Evolutionary conservation across 768 basidiomycete genomes (phyloP), one percentile per base, ranked within the genome.

Genomic region (Tulasnella sp.): DNA sequence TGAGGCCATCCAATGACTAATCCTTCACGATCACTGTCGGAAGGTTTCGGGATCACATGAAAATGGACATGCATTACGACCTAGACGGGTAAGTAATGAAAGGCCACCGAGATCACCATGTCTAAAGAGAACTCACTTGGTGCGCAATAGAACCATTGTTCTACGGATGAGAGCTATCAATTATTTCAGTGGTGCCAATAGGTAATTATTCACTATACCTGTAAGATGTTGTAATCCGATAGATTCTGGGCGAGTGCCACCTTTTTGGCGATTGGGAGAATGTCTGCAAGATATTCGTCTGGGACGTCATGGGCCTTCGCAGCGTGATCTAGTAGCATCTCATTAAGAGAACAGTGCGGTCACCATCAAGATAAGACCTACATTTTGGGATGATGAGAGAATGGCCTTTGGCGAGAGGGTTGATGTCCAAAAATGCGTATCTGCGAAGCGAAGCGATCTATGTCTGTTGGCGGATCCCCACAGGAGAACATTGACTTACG

Each of bases 381-480:
- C 92, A 81, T 71, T 96, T 99, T 3, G 93, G 93, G 56, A 99
- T 87, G 47, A 98, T 70, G 31, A 98, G 74, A 10, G 87, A 77
- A 66, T 99, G 90, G 3, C 93, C 93, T 60, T 75, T 79, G n/a
- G 89, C 73, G 20, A 96, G 67, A 6, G 93, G 92, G 1, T 80
- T 80, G 56, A 99, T 86, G 58, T 96, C 95, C 57, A 99, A 77
- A 70, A 99, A 96, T 0, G 93, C 78, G 62, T 70, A 83, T 12
- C 85, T 88, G 60, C n/a, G n/a, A 25, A 19, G 15, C 34, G 27
- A 12, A 27, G 2, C 4, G 32, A 13, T 41, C 12, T 22, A 50
- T n/a, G 19, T 37, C 22, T 4, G 39, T 24, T 9, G 35, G 12
- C 43, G 27, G 20, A 15, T 28, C 15, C 15, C 9, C 15, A 16